These are phyloP conservation scores for Cardiosporidium cionae DNA, from an alignment of 169 alveolate genomes.

Conservation along the genomic window DNA sequence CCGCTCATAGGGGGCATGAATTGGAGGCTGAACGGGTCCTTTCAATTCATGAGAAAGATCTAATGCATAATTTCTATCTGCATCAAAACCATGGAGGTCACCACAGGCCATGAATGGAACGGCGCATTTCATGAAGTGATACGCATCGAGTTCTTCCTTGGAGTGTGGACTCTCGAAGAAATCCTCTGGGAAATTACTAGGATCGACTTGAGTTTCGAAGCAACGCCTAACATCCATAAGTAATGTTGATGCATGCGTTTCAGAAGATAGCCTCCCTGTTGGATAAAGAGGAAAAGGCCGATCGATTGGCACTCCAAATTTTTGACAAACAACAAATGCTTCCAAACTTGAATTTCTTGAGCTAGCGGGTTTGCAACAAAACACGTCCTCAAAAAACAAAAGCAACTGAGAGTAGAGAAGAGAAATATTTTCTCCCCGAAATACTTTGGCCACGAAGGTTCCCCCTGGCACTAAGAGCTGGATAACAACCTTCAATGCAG, in stretches of 20 bases:
- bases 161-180: neutral
- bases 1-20: constrained; percentile 27
- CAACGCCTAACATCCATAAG: neutral
- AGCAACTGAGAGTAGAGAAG: constrained; percentile 43
- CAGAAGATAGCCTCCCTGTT: neutral
- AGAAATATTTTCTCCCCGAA: constrained; percentile 84
- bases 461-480: constrained; percentile 84
- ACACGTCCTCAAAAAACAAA: constrained; percentile 37
- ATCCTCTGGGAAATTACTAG: neutral
- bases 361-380: constrained; percentile 75
- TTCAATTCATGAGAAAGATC: neutral
- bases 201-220: neutral
- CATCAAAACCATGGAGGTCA: constrained; percentile 23
- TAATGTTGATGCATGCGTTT: neutral
- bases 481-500: constrained; percentile 82
- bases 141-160: neutral
- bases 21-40: constrained; percentile 34
- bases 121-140: neutral
- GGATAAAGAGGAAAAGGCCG: neutral
- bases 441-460: constrained; percentile 88
- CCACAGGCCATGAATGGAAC: constrained; percentile 40
- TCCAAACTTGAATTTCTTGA: constrained; percentile 74
- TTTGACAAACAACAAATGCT: constrained; percentile 63
- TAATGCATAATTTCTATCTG: constrained; percentile 19
- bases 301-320: neutral